Percentiles rank a stretch among this genome's conserved stretches.
phyloP scores from a whole-genome alignment of 2,329 filamentous ascomycete genomes.

The Phaeosphaeriaceae sp. region DNA sequence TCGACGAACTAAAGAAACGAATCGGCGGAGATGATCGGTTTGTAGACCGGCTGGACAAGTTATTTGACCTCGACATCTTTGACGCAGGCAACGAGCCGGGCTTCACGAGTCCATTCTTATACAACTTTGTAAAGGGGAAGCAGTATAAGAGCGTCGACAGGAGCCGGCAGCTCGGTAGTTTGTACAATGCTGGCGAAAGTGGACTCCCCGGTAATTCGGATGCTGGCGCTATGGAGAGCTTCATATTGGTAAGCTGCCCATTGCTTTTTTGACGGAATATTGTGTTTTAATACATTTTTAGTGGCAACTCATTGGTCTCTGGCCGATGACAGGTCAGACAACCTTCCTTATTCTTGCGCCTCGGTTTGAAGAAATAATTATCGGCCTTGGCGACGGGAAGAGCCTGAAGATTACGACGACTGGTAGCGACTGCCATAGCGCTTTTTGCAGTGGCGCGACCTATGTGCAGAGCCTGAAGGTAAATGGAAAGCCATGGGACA shows the following conservation, averaged over 20 bases:
- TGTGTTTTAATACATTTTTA: constrained; percentile 12
- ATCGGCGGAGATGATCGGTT: constrained; percentile 65
- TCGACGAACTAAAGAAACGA: constrained; percentile 60
- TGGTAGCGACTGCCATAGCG: constrained; percentile 56
- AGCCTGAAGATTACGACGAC: constrained; percentile 62
- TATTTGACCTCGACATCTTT: constrained; percentile 66
- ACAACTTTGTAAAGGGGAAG: constrained; percentile 67
- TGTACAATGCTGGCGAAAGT: constrained; percentile 59
- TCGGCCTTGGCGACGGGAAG: constrained; percentile 64
- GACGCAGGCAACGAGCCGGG: constrained; percentile 72
- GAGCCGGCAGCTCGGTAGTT: constrained; percentile 65
- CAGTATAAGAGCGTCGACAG: constrained; percentile 68
- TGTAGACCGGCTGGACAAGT: constrained; percentile 64
- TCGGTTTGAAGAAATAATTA: constrained; percentile 58
- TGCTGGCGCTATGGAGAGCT: constrained; percentile 75
- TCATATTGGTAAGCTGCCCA: constrained; percentile 52
- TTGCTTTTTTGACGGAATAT: background rate
- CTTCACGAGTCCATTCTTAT: constrained; percentile 73
- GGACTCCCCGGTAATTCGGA: constrained; percentile 75
- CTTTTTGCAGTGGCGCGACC: constrained; percentile 58
- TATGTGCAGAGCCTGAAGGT: constrained; percentile 65
- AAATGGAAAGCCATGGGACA: constrained; percentile 68
- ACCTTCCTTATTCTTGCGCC: constrained; percentile 67
- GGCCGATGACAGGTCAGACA: constrained; percentile 67
- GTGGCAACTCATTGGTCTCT: constrained; percentile 45